A percentile compares a stretch with the other conserved stretches of the same genome.
Conservation (phyloP, 2,329 filamentous ascomycete genomes). For the Colletotrichum coccodes region DNA sequence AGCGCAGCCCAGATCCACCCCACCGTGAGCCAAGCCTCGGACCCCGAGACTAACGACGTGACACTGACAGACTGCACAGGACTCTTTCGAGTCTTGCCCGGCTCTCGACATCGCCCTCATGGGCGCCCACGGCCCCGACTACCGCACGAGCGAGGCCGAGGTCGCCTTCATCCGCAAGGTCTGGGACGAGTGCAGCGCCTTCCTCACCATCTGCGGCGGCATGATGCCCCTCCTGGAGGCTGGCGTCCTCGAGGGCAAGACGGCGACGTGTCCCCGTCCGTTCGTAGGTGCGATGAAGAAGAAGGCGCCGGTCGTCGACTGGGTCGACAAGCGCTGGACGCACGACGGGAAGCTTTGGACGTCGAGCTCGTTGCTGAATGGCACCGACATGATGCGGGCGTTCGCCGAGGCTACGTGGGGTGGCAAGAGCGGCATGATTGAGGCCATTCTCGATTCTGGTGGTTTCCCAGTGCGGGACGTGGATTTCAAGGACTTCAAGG, state of each 20-base stretch:
- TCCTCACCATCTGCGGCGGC: constrained; percentile 52
- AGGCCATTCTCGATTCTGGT: constrained; percentile 35
- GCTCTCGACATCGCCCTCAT: constrained; percentile 53
- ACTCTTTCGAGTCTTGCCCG: constrained; percentile 51
- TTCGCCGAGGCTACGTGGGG: constrained; percentile 44
- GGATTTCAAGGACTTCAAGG: constrained; percentile 43
- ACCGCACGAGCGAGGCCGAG: constrained; percentile 45
- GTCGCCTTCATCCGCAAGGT: constrained; percentile 47
- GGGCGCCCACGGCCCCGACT: constrained; percentile 44
- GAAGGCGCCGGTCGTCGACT: constrained; percentile 42
- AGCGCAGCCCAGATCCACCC: constrained; percentile 40
- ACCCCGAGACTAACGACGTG: rapidly evolving
- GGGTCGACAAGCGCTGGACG: constrained; percentile 50
- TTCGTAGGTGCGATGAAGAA: constrained; percentile 40
- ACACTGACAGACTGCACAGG: constrained; percentile 35
- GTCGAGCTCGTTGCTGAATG: constrained; percentile 46
- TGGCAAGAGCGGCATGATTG: constrained; percentile 33
- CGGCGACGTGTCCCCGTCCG: constrained; percentile 46
- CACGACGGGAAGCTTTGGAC: constrained; percentile 50
- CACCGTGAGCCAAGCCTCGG: constrained; percentile 38
- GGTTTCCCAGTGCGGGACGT: constrained; percentile 42
- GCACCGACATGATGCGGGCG: constrained; percentile 44
- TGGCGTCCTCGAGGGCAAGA: constrained; percentile 49
- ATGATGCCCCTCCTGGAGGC: constrained; percentile 43
- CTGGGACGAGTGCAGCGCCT: constrained; percentile 46